Base-by-base conservation (phyloP, 2,329 filamentous ascomycete genomes). In the Didymella segeticola region DNA sequence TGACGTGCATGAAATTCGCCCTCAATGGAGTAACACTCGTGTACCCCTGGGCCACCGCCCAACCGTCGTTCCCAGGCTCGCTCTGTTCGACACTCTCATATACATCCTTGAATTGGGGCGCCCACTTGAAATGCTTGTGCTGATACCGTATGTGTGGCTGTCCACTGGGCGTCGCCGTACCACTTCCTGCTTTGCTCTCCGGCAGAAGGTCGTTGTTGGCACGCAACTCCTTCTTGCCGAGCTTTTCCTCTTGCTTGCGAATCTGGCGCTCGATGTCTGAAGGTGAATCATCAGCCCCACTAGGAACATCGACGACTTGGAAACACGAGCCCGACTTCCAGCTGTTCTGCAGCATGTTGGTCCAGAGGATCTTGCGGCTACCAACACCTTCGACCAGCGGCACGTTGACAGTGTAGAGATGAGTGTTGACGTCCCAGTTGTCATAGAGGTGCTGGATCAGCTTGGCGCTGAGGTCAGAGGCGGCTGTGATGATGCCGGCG, bases 121-220 rank as follows among this genome's bases (percentile, higher is more conserved):
- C 86, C 95, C 95, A 98, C 77, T 93, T 96, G 81, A 97, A 98
- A 75, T 96, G 90, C 73, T 90, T 91, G 75, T 96, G 91, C 50
- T 80, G 83, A 71, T 91, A 87, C 25, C 82, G 78, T 33, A 77
- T 68, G 45, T 77, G 73, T 10, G 68, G 67, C 26, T 60, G 63
- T 0, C 56, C 58, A 2, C 54, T 58, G 10, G 71, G 70, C 15
- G 71, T 74, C 6, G 70, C 69, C 4, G 50, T 51, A 31, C 64
- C 72, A 65, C 61, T 61, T 69, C 64, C 67, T 20, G 61, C 61
- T 11, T 62, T 66, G 9, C 46, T 60, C 12, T 37, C 42, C 5
- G 47, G 47, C 55, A 61, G 53, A 25, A 50, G 47, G 39, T 67
- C 66, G 42, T 67, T 60, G 27, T 66, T 60, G 5, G 57, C 37